Base-by-base conservation (phyloP, 2,329 filamentous ascomycete genomes). In the Curvularia lunata region DNA sequence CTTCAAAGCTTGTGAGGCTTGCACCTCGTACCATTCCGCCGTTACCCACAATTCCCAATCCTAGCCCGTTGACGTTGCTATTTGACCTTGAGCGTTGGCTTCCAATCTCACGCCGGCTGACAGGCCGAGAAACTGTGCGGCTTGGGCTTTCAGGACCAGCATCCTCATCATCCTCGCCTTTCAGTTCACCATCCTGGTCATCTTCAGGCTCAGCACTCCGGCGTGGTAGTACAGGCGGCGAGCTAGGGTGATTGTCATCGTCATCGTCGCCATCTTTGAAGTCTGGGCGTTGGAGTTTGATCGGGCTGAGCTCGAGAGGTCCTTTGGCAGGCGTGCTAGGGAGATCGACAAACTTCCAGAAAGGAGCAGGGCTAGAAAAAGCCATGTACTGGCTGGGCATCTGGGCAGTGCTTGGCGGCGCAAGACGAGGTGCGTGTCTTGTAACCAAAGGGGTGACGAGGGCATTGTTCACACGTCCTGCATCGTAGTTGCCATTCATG, bases 341-440 rank as follows among this genome's bases (percentile, higher is more conserved):
- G 58, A 91, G 85, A 64, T 92, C 90, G 40, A 90, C 88, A 75
- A 91, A 95, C 75, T 91, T 92, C 91, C 91, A 96, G 76, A 96
- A 95, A 0, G 91, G 91, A 1, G 91, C 91, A 0, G 91, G 91
- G 30, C 90, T 92, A 66, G 89, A 92, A 45, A 91, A 92, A 32
- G 91, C 90, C 85, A 94, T 92, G 74, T 92, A 91, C 70, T 92
- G 90, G 71, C 90, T 93, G 9, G 91, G 91, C 54, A 91, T 83
- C 72, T 93, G 90, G 5, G 90, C 87, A 5, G 91, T 94, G 69
- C 89, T 92, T 0, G 91, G 91, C 28, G 91, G 91, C 1, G 89
- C 90, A 40, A 94, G 83, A 65, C 85, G 86, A 28, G 91, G 91
- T 61, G 91, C 86, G 59, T 91, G 87, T 49, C 88, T 85, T 43